Conservation (phyloP, 495 filamentous ascomycete species). For the Aspergillus nidulans region DNA sequence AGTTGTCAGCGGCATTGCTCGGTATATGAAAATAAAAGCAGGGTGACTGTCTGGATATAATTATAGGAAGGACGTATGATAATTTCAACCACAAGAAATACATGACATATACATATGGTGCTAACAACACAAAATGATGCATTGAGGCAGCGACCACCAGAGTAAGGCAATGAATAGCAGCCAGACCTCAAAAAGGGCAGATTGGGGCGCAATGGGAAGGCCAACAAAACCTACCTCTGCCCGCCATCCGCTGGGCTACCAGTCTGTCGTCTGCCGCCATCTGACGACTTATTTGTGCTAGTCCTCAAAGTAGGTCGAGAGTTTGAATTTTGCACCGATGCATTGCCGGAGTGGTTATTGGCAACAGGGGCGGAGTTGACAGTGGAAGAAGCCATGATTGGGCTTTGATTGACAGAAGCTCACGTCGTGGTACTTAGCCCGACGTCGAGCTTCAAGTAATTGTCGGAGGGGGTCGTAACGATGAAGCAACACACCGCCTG, state of each 20-base stretch:
- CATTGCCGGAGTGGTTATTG: slow-evolving; percentile 48
- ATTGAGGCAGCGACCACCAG: slow-evolving; percentile 15
- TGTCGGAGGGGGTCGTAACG: slow-evolving; percentile 20
- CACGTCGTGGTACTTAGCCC: slow-evolving; percentile 40
- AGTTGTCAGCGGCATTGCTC: background rate
- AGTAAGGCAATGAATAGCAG: slow-evolving; percentile 1
- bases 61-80: background rate
- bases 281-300: slow-evolving; percentile 50
- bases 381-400: slow-evolving; percentile 49
- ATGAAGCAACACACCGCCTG: slow-evolving; percentile 42
- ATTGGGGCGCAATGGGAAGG: slow-evolving; percentile 10
- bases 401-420: slow-evolving; percentile 31
- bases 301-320: slow-evolving; percentile 43
- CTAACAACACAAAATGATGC: background rate
- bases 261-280: slow-evolving; percentile 53
- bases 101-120: background rate
- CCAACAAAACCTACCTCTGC: slow-evolving; percentile 46
- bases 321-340: slow-evolving; percentile 31
- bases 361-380: slow-evolving; percentile 40
- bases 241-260: slow-evolving; percentile 51
- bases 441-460: slow-evolving; percentile 29
- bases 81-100: background rate
- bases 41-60: background rate
- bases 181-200: slow-evolving; percentile 4
- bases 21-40: background rate